Evolutionary conservation across 345 rosid species (phyloP), one percentile per base, ranked within the genome.

Genomic region (Zanthoxylum bungeanum): DNA sequence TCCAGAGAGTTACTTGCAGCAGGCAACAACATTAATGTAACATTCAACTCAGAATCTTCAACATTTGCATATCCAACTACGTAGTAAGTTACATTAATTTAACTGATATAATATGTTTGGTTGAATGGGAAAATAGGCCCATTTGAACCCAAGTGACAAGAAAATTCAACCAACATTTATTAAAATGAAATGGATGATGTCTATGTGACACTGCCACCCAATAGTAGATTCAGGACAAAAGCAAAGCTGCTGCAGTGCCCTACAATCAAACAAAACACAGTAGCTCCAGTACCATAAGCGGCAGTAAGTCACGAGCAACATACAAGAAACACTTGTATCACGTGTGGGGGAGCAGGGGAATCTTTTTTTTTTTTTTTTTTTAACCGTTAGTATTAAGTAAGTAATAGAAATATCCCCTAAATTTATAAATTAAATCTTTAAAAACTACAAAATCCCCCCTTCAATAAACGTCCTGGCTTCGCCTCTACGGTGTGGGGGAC

Each of bases 301-400:
- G 39, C 71, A 49, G 62, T 9, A 27, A 63, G 70, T 78, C 85
- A 81, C 85, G 82, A 47, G 85, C 71, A 65, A 17, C n/a, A 31
- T 34, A 58, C 19, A 58, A 6, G 3, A 49, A 37, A 55, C 28
- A 31, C 11, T 62, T 60, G 61, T 66, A n/a, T 68, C 79, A 28
- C 67, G 27, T 49, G 84, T 42, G 62, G 61, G 46, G n/a, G n/a
- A n/a, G n/a, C n/a, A n/a, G n/a, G n/a, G n/a, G n/a, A n/a, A n/a
- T n/a, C n/a, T n/a, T n/a, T n/a, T n/a, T n/a, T n/a, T n/a, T n/a
- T n/a, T n/a, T n/a, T n/a, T n/a, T n/a, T n/a, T n/a, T n/a, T n/a
- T n/a, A n/a, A n/a, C n/a, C n/a, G n/a, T n/a, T n/a, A n/a, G n/a
- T n/a, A n/a, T n/a, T n/a, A n/a, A n/a, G n/a, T n/a, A n/a, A n/a